A percentile compares a stretch with the other conserved stretches of the same genome.
phyloP scores from a whole-genome alignment of 805 yeast genomes.

The Saccharomycopsis amapae region DNA sequence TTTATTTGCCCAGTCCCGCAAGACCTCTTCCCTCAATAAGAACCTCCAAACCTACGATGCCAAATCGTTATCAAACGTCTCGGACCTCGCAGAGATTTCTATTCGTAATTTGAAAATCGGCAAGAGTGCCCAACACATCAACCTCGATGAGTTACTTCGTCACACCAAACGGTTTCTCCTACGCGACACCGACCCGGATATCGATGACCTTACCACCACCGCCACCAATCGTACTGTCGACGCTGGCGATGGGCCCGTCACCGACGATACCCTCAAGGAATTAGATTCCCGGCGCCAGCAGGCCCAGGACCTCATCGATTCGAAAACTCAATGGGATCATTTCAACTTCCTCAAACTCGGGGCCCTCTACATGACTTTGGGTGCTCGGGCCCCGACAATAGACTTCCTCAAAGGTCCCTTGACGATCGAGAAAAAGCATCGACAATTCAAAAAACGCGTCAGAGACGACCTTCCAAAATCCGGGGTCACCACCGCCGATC shows the following conservation, averaged over 20 bases:
- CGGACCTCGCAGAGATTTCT: slow-evolving; percentile 57
- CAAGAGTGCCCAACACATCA: slow-evolving; percentile 43
- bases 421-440: slow-evolving; percentile 47
- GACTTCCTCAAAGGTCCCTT: slow-evolving; percentile 71
- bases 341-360: slow-evolving; percentile 60
- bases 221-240: slow-evolving; percentile 22
- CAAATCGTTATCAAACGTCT: slow-evolving; percentile 50
- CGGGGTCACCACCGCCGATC: slow-evolving; percentile 49
- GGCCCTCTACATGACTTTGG: slow-evolving; percentile 38
- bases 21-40: slow-evolving; percentile 31
- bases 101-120: slow-evolving; percentile 56
- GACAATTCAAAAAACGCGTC: slow-evolving; percentile 20
- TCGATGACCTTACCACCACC: slow-evolving; percentile 20
- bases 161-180: slow-evolving; percentile 35
- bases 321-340: slow-evolving; percentile 34
- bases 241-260: slow-evolving; percentile 18
- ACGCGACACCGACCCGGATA: slow-evolving; percentile 26
- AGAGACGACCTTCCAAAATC: slow-evolving; percentile 27
- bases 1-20: slow-evolving; percentile 38
- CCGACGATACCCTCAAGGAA: slow-evolving; percentile 19
- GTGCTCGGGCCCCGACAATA: slow-evolving; percentile 40
- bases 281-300: slow-evolving; percentile 1
- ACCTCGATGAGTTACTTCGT: slow-evolving; percentile 39
- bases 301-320: slow-evolving; percentile 20
- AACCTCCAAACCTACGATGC: slow-evolving; percentile 55